These are phyloP conservation scores for Trametes versicolor DNA, from an alignment of 1,284 basidiomycete species.

Conservation along the genomic window DNA sequence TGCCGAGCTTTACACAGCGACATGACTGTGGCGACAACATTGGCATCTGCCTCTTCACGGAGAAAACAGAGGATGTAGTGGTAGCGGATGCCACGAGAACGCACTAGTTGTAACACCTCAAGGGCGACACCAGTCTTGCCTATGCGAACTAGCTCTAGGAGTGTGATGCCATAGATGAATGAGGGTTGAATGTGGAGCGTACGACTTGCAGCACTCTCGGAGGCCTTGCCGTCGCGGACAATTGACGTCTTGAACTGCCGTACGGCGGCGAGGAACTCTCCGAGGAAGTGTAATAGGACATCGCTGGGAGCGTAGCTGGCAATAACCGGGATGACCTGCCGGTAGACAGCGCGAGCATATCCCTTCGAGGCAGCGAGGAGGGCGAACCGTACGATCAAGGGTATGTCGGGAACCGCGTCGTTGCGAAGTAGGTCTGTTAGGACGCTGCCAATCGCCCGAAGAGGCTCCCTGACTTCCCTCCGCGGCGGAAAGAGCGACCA, in stretches of 20 bases:
- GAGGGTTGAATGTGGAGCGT: not conserved
- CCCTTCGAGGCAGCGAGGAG: conserved; percentile 43
- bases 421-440: conserved; percentile 24
- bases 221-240: not conserved
- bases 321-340: conserved; percentile 29
- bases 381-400: conserved; percentile 38
- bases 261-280: conserved; percentile 31
- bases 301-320: conserved; percentile 35
- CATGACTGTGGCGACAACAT: conserved; percentile 1
- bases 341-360: conserved; percentile 30
- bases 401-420: conserved; percentile 36
- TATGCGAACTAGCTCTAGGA: conserved; percentile 31
- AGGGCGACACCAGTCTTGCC: conserved; percentile 32
- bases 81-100: conserved; percentile 19
- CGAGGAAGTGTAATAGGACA: conserved; percentile 35
- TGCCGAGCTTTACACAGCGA: not conserved
- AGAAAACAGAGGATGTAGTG: conserved; percentile 27
- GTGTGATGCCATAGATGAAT: conserved; percentile 33
- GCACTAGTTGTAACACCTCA: conserved; percentile 32
- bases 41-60: conserved; percentile 3
- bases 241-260: not conserved
- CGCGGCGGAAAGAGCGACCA: conserved; percentile 49
- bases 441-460: conserved; percentile 18
- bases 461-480: not conserved
- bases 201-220: not conserved